phyloP scores from a whole-genome alignment of 2,329 filamentous ascomycete genomes.

The Hypoxylon sp. region DNA sequence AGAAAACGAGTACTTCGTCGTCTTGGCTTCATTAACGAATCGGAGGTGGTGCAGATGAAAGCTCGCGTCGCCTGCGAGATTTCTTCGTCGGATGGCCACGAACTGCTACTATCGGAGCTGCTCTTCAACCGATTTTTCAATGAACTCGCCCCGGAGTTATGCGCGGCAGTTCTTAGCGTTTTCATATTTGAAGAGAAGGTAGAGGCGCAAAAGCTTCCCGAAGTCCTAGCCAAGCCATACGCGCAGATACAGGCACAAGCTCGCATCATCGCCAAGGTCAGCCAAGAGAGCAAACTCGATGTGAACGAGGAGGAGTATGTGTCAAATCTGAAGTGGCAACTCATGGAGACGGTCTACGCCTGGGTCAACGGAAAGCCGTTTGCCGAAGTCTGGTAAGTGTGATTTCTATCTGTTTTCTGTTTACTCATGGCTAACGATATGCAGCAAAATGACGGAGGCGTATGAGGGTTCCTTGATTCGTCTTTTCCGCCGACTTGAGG shows the following conservation, averaged over 20 bases:
- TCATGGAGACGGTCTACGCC: conserved; percentile 94
- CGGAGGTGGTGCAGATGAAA: conserved; percentile 95
- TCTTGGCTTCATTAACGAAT: conserved; percentile 93
- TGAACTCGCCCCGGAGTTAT: conserved; percentile 86
- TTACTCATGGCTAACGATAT: conserved; percentile 37
- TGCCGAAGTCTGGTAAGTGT: conserved; percentile 88
- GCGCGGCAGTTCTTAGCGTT: conserved; percentile 85
- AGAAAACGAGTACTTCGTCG: conserved; percentile 94
- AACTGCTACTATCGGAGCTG: conserved; percentile 89
- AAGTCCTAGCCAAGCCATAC: conserved; percentile 86
- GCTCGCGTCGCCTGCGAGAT: conserved; percentile 98
- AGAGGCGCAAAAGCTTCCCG: conserved; percentile 77
- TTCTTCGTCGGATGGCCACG: conserved; percentile 88
- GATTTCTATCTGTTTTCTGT: neutral
- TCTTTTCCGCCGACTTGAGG: conserved; percentile 93
- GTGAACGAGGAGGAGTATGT: conserved; percentile 97
- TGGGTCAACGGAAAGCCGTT: conserved; percentile 94
- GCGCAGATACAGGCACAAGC: conserved; percentile 89
- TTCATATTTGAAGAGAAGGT: conserved; percentile 99
- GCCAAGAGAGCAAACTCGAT: conserved; percentile 90
- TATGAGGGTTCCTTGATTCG: conserved; percentile 97
- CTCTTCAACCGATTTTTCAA: conserved; percentile 99
- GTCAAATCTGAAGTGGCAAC: conserved; percentile 86
- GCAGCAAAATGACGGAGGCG: conserved; percentile 97
- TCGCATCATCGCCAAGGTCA: conserved; percentile 88